Evolutionary conservation across 495 filamentous ascomycete genomes (phyloP), one percentile per base, ranked within the genome.

Genomic region (Aspergillus indologenus): DNA sequence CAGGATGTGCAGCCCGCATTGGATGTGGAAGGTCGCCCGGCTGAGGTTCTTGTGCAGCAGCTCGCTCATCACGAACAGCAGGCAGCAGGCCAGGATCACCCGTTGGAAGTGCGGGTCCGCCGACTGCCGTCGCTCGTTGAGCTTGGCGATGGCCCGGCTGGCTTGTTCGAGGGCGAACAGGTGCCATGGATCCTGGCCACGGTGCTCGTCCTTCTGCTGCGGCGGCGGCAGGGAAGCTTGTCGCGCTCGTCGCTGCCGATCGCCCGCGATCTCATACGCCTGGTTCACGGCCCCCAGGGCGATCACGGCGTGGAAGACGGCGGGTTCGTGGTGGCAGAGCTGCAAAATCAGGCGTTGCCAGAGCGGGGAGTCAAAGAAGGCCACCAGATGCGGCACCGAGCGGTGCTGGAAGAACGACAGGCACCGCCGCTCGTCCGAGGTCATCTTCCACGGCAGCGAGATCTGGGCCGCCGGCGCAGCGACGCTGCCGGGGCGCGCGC

Each of bases 61-160:
- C 21, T 67, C 65, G 19, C 34, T 46, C 14, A 67, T 24, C 19
- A 62, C 53, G 49, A 67, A 67, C 12, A 67, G 44, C 5, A 67
- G 47, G 31, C 65, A 67, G 56, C 65, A 67, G 24, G 62, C 42
- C 12, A 67, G 47, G 5, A 67, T 50, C 5, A 67, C 56, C 42
- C 56, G 52, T 4, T 56, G 53, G 11, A 54, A 46, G 45, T 59
- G 54, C 20, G 65, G 65, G 47, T 67, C 65, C 8, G 61, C 22
- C 12, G 61, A 64, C 17, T 15, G 17, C 21, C 53, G 58, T 14
- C 65, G 61, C 45, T 58, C n/a, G n/a, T 19, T 56, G 6, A 67
- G 53, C 12, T 54, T 21, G 0, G 45, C 17, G 53, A 54, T 56
- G 0, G 65, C 29, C 17, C 65, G 61, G 0, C 51, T 44, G 22